phyloP scores from a whole-genome alignment of 139 green algal species.

The Chlorella sorokiniana region DNA sequence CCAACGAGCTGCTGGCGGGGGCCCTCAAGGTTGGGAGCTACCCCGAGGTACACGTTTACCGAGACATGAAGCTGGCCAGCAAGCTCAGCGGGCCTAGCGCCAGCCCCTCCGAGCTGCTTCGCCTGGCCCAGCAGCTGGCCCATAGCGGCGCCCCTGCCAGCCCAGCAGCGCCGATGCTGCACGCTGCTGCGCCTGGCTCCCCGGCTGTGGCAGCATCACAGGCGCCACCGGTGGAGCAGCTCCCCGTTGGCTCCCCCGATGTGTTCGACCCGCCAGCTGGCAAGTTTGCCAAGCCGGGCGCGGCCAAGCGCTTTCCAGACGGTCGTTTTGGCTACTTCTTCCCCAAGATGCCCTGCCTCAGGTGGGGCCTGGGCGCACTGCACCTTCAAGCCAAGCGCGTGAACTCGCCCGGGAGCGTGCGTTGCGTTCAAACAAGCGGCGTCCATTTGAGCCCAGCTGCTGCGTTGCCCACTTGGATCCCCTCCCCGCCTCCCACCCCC shows the following conservation, averaged over 20 bases:
- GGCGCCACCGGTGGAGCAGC: background rate
- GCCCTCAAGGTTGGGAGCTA: constrained; percentile 50
- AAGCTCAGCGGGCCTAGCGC: background rate
- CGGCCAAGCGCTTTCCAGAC: constrained; percentile 31
- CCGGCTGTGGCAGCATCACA: background rate
- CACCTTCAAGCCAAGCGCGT: background rate
- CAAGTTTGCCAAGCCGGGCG: constrained; percentile 58
- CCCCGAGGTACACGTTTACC: constrained; percentile 53
- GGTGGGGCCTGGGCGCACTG: constrained; percentile 5
- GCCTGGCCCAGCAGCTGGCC: constrained; percentile 7
- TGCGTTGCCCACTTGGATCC: background rate
- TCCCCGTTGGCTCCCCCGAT: background rate
- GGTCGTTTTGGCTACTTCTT: constrained; percentile 39
- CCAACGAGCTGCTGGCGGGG: constrained; percentile 53
- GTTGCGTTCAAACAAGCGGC: background rate
- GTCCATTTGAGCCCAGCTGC: background rate
- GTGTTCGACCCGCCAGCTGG: constrained; percentile 42
- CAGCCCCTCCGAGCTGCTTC: background rate
- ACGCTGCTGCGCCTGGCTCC: background rate
- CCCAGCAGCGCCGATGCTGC: background rate
- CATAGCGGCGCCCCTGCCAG: background rate
- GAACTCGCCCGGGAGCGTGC: background rate
- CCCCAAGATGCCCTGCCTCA: constrained; percentile 54
- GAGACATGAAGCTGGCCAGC: constrained; percentile 54
- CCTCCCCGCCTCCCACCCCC: background rate